Evolutionary conservation across 2,329 filamentous ascomycete species (phyloP), one percentile per base, ranked within the genome.

Genomic region (Geosmithia morbida): DNA sequence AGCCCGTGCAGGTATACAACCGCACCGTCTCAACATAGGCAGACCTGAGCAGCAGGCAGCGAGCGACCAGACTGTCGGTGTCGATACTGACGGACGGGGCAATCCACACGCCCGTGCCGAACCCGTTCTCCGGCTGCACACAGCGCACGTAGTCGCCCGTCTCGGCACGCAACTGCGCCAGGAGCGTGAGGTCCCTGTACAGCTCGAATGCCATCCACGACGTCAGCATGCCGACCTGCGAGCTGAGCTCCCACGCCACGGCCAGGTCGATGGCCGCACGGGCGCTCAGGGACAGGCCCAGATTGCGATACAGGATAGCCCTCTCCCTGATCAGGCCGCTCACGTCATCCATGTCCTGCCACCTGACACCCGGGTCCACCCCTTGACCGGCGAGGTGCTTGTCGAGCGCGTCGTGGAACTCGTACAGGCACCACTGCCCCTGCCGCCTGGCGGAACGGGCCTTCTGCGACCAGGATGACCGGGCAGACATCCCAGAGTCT

Each of bases 131-230:
- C 4, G 61, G 64, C 46, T 65, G 60, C 2, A 59, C 51, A 5
- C 59, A 53, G 11, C 55, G 48, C 14, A 66, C 52, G 39, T 54
- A 59, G 0, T 60, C 59, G 7, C 56, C 57, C 47, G 69, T 58
- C 51, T 70, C 67, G 2, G 62, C 58, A 14, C 63, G 61, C 22
- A 70, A 56, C 20, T 63, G 58, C 29, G 55, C 56, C 1, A 69
- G 56, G 2, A 70, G 59, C 11, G 64, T 57, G 0, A 59, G 54
- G 19, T 69, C 64, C 10, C 61, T 59, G 48, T 61, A 62, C 10
- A 70, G 55, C 45, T 70, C 63, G 46, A 63, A 62, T 1, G 71
- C 52, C 52, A 68, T 58, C 68, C 68, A 71, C 6, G 60, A 58
- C 3, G 62, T 56, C 29, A 68, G 55, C 1, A 60, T 57, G 30